Evolutionary conservation across 768 basidiomycete genomes (phyloP).

Genomic region (Calocybe indica): DNA sequence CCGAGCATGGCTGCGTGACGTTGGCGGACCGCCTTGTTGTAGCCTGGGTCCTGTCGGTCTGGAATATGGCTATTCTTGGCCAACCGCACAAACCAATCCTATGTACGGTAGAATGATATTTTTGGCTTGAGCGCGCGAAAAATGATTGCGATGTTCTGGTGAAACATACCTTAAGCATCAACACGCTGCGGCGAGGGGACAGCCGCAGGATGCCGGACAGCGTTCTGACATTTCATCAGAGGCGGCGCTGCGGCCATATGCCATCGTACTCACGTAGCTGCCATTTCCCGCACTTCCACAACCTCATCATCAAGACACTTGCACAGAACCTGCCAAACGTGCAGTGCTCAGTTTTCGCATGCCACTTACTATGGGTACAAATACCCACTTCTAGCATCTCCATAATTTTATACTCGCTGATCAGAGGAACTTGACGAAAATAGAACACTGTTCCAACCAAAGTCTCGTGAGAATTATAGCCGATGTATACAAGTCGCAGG

Average conservation of each 20-base stretch:
- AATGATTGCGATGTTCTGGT: slow-evolving; percentile 7
- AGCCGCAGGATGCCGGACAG: slow-evolving; percentile 79
- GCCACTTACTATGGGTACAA: neutral
- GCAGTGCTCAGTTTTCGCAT: neutral
- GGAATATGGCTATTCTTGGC: slow-evolving; percentile 67
- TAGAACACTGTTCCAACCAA: slow-evolving; percentile 56
- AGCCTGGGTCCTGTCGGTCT: slow-evolving; percentile 52
- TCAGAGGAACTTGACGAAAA: slow-evolving; percentile 82
- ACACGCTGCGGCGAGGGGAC: slow-evolving; percentile 71
- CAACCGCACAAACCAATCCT: slow-evolving; percentile 79
- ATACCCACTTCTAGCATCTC: slow-evolving; percentile 70
- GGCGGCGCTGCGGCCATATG: neutral
- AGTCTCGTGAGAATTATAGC: neutral
- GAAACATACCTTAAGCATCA: slow-evolving; percentile 57
- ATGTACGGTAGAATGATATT: neutral
- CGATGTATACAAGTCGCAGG: neutral
- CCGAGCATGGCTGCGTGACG: slow-evolving; percentile 91
- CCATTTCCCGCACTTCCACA: slow-evolving; percentile 87
- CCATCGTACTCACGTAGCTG: slow-evolving; percentile 55
- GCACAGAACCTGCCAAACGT: slow-evolving; percentile 54
- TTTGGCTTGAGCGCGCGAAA: no score
- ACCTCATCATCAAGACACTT: slow-evolving; percentile 82
- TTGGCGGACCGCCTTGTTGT: slow-evolving; percentile 66
- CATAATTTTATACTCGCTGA: slow-evolving; percentile 68
- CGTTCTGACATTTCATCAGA: slow-evolving; percentile 37